Evolutionary conservation across 345 rosid species (phyloP).

Genomic region (Luvunga scandens): DNA sequence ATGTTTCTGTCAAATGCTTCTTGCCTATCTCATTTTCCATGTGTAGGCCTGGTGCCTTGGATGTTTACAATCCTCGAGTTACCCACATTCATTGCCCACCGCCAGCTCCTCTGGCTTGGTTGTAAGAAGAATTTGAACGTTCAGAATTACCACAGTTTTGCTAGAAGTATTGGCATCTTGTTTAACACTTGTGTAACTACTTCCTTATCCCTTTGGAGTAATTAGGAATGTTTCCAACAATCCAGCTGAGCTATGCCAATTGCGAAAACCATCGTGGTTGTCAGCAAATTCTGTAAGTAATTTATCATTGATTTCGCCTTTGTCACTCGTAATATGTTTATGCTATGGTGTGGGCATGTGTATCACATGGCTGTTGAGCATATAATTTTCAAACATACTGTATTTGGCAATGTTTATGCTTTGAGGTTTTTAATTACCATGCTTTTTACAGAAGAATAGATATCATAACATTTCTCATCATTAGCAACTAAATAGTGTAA

Average conservation of each 20-base stretch:
- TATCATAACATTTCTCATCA: not conserved
- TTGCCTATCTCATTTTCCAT: conserved; percentile 4
- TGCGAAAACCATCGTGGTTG: conserved; percentile 84
- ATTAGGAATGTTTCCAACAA: conserved; percentile 47
- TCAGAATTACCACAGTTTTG: not conserved
- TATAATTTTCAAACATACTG: not conserved
- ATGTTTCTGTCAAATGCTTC: not conserved
- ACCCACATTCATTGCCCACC: conserved; percentile 98
- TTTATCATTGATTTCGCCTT: not conserved
- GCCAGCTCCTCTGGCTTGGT: conserved; percentile 54
- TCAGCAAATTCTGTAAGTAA: conserved; percentile 70
- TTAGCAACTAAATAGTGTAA: not conserved
- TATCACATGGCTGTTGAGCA: not conserved
- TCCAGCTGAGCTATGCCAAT: conserved; percentile 36
- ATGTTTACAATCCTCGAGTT: conserved; percentile 55
- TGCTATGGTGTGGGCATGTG: not conserved
- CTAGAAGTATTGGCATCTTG: not conserved
- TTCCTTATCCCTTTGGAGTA: conserved; percentile 25
- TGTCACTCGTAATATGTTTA: not conserved
- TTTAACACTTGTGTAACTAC: not conserved
- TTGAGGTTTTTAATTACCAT: not conserved
- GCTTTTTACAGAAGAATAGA: not conserved
- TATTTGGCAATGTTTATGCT: not conserved
- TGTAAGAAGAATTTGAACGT: conserved; percentile 43
- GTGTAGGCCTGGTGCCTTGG: conserved; percentile 87